These are phyloP conservation scores for Colletotrichum siamense DNA, from an alignment of 2,329 filamentous ascomycete species.

Conservation along the genomic window DNA sequence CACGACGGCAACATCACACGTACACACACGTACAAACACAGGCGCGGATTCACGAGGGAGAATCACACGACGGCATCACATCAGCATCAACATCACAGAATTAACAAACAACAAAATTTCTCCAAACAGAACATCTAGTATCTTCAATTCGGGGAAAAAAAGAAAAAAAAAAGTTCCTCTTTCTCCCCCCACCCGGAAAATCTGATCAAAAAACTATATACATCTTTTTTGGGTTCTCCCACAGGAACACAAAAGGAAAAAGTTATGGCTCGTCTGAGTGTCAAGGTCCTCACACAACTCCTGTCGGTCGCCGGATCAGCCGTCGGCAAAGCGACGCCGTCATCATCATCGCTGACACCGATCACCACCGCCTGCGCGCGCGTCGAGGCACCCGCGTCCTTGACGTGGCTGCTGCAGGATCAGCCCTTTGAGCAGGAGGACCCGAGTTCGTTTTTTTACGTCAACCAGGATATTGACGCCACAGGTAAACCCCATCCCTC, in stretches of 20 bases:
- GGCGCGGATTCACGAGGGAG: rapidly evolving
- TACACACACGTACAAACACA: not conserved
- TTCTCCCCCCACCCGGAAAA: not conserved
- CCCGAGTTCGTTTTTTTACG: slow-evolving; percentile 21
- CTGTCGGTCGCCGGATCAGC: slow-evolving; percentile 7
- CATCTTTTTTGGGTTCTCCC: not conserved
- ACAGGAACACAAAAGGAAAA: not conserved
- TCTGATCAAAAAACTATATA: not conserved
- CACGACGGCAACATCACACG: not conserved
- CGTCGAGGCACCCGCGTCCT: slow-evolving; percentile 8
- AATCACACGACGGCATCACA: not conserved
- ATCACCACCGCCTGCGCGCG: slow-evolving; percentile 1
- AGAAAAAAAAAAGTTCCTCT: not conserved
- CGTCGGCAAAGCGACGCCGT: not conserved
- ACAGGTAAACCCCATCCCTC: not conserved
- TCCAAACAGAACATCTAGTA: not conserved
- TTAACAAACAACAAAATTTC: not conserved
- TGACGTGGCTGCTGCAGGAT: slow-evolving; percentile 18
- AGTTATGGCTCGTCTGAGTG: slow-evolving; percentile 19
- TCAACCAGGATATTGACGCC: slow-evolving; percentile 21
- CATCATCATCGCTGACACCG: not conserved
- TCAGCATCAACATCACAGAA: not conserved
- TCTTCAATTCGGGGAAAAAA: not conserved
- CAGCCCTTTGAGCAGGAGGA: slow-evolving; percentile 21
- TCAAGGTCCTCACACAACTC: not conserved